These are phyloP conservation scores for Eucalyptus paniculata DNA, from an alignment of 345 rosid species.

Conservation along the genomic window DNA sequence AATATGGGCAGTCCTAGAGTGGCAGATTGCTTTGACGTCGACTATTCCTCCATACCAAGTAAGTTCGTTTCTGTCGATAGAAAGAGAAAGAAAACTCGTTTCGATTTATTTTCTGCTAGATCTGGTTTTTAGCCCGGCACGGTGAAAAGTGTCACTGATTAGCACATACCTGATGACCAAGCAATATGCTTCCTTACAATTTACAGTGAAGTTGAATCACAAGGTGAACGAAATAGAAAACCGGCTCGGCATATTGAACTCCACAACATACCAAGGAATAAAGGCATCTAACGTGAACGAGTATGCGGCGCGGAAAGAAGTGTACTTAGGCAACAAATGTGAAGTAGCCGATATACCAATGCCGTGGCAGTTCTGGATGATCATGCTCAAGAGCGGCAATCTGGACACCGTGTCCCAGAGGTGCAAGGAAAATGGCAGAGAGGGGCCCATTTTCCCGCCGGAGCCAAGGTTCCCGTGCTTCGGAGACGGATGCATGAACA, in stretches of 20 bases:
- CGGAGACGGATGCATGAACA: conserved; percentile 79
- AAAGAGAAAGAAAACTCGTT: not conserved
- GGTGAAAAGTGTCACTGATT: not conserved
- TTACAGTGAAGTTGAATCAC: not conserved
- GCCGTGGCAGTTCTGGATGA: conserved; percentile 91
- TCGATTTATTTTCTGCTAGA: not conserved
- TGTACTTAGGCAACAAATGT: conserved; percentile 55
- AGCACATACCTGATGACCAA: not conserved
- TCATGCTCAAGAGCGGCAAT: conserved; percentile 89
- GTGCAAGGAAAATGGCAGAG: conserved; percentile 56
- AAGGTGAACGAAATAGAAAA: not conserved
- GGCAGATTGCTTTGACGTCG: not conserved
- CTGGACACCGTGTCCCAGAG: conserved; percentile 44
- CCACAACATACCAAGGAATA: not conserved
- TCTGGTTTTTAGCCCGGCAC: not conserved
- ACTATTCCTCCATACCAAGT: not conserved
- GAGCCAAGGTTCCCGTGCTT: conserved; percentile 53
- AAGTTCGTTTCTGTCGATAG: not conserved
- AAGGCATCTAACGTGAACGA: conserved; percentile 16
- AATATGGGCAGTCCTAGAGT: not conserved
- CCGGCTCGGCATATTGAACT: not conserved
- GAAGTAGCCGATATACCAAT: conserved; percentile 44
- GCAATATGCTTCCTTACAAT: not conserved
- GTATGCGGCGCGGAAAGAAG: conserved; percentile 62
- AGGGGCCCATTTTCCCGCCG: conserved; percentile 32